Percentiles rank a stretch among this genome's conserved stretches.
Conservation (phyloP, 208 protist genomes). For the Wallacemonas sp. region DNA sequence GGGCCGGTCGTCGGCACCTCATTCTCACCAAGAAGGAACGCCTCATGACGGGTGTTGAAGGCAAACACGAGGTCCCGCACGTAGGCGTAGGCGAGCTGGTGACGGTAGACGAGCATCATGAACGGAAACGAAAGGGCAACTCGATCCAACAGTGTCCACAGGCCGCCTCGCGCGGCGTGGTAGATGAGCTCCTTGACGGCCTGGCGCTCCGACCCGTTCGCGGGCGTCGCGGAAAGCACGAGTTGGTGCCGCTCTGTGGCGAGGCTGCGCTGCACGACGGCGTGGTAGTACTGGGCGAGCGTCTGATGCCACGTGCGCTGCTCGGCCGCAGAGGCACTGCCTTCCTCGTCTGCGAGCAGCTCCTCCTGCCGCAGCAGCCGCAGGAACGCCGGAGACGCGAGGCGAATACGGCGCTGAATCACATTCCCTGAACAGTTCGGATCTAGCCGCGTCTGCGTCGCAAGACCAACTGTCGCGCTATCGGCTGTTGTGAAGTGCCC, state of each 20-base stretch:
- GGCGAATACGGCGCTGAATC: constrained; percentile 31
- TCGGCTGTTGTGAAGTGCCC: too few relatives aligned
- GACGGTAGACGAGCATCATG: constrained; percentile 55
- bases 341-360: constrained; percentile 10
- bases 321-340: constrained; percentile 28
- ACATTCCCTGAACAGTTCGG: constrained; percentile 28
- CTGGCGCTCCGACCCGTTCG: constrained; percentile 37
- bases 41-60: constrained; percentile 67
- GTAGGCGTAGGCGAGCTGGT: constrained; percentile 54
- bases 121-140: constrained; percentile 61
- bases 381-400: constrained; percentile 45
- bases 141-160: constrained; percentile 50
- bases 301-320: constrained; percentile 55
- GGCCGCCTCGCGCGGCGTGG: constrained; percentile 30
- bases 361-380: constrained; percentile 29
- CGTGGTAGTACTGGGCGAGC: constrained; percentile 49
- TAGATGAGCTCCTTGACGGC: constrained; percentile 74
- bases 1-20: constrained; percentile 17
- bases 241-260: not conserved
- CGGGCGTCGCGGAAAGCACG: not conserved
- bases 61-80: constrained; percentile 64
- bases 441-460: not conserved
- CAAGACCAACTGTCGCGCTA: too few relatives aligned
- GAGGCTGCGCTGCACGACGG: constrained; percentile 28
- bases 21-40: constrained; percentile 46